These are phyloP conservation scores for Colletotrichum graminicola DNA, from an alignment of 2,329 filamentous ascomycete species.

Conservation along the genomic window DNA sequence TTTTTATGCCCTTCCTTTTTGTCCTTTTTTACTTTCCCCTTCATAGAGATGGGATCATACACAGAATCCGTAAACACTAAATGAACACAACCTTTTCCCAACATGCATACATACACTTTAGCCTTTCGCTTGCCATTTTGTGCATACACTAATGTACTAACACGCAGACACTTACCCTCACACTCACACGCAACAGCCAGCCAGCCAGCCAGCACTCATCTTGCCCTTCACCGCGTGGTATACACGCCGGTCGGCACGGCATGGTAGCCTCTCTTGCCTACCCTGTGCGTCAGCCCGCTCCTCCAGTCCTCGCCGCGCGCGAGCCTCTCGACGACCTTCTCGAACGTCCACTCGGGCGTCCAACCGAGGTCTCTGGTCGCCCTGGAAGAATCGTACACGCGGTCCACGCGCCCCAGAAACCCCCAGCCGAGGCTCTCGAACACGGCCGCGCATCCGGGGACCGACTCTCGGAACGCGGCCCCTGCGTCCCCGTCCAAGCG, in stretches of 20 bases:
- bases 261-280: slow-evolving; percentile 61
- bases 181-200: no score
- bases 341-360: slow-evolving; percentile 58
- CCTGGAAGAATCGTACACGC: slow-evolving; percentile 60
- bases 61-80: slow-evolving; percentile 26
- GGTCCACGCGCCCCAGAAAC: slow-evolving; percentile 55
- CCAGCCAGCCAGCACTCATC: neutral
- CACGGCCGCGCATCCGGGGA: slow-evolving; percentile 48
- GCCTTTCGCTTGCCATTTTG: neutral
- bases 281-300: slow-evolving; percentile 54
- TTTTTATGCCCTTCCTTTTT: neutral
- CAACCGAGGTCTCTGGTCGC: slow-evolving; percentile 58
- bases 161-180: no score
- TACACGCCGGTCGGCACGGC: slow-evolving; percentile 58
- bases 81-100: neutral
- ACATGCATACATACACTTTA: no score
- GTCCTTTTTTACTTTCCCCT: neutral
- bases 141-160: no score
- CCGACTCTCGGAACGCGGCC: slow-evolving; percentile 47
- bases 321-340: slow-evolving; percentile 51
- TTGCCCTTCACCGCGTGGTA: slow-evolving; percentile 48
- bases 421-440: slow-evolving; percentile 53
- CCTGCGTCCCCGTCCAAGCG: slow-evolving; percentile 51
- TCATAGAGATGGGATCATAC: neutral
- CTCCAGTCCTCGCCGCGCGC: slow-evolving; percentile 52